phyloP scores from a whole-genome alignment of 2,329 filamentous ascomycete genomes.

The Plectosphaerella plurivora region DNA sequence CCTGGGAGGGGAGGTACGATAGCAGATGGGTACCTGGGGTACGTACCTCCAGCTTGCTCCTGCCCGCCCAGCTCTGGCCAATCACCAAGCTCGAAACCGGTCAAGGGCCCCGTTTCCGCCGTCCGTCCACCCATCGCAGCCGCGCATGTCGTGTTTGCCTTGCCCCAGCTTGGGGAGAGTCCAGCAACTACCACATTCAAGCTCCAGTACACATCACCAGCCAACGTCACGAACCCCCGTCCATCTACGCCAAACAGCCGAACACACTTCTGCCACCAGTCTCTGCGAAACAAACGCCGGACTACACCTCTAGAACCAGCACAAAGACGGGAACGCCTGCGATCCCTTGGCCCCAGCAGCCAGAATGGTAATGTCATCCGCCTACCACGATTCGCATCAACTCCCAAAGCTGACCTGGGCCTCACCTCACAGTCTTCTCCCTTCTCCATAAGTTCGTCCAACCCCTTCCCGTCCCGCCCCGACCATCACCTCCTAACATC shows the following conservation, averaged over 20 bases:
- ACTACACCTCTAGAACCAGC: neutral
- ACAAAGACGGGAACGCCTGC: neutral
- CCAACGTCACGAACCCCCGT: neutral
- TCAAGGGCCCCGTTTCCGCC: neutral
- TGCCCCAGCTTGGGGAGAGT: conserved; percentile 14
- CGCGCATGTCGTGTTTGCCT: conserved; percentile 40
- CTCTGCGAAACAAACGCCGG: neutral
- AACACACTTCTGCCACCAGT: neutral
- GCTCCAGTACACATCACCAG: conserved; percentile 4
- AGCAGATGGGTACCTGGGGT: too few relatives aligned
- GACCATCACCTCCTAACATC: conserved; percentile 4
- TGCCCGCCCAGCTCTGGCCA: conserved; percentile 11
- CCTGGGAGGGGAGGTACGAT: too few relatives aligned
- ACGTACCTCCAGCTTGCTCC: too few relatives aligned
- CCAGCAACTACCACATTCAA: neutral
- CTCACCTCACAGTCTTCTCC: conserved; percentile 64
- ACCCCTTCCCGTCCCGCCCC: conserved; percentile 5
- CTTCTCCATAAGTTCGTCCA: conserved; percentile 83
- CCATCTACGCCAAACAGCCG: conserved; percentile 1
- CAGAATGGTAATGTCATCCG: conserved; percentile 13
- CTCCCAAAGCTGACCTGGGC: conserved; percentile 24
- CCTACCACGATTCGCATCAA: conserved; percentile 6
- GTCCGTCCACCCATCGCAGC: conserved; percentile 12
- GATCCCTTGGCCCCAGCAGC: conserved; percentile 12
- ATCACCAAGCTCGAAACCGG: conserved; percentile 9